Conservation (phyloP, 2,329 filamentous ascomycete genomes). For the Diaporthe australafricana region DNA sequence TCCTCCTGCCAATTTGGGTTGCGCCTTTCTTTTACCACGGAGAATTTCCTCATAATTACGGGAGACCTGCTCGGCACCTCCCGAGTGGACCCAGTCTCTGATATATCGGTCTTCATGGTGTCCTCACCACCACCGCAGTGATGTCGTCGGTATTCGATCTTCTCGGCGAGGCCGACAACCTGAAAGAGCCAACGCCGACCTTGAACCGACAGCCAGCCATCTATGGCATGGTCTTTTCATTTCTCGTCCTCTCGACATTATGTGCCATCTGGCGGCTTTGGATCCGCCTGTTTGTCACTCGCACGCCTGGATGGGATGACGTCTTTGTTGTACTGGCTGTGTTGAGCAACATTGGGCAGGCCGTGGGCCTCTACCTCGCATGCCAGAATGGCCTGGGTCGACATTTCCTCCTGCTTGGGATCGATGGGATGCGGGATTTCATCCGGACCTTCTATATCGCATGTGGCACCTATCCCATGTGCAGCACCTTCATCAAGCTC, state of each 20-base stretch:
- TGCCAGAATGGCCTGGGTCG: conserved; percentile 22
- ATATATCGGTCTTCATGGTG: conserved; percentile 17
- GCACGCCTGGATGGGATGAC: conserved; percentile 39
- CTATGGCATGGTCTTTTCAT: conserved; percentile 38
- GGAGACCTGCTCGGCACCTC: conserved; percentile 17
- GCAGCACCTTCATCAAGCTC: conserved; percentile 40
- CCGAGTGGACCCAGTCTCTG: background rate
- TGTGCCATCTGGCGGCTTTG: conserved; percentile 39
- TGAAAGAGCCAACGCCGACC: conserved; percentile 36
- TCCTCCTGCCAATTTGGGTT: conserved; percentile 8
- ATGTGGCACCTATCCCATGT: conserved; percentile 38
- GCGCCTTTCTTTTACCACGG: background rate
- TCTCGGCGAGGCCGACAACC: conserved; percentile 39
- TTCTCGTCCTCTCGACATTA: conserved; percentile 36
- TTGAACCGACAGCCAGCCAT: conserved; percentile 36
- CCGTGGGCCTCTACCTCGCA: conserved; percentile 4
- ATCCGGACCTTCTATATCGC: conserved; percentile 37
- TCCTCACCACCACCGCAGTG: conserved; percentile 7
- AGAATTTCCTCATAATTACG: conserved; percentile 13
- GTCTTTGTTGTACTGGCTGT: conserved; percentile 37
- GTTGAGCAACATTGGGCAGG: conserved; percentile 28
- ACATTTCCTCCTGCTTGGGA: conserved; percentile 27
- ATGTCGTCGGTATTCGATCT: conserved; percentile 38
- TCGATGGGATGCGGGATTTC: conserved; percentile 31
- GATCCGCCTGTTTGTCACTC: conserved; percentile 36